Evolutionary conservation across 1,139 yeast species (phyloP).

Genomic region (Debaryomyces sp.): DNA sequence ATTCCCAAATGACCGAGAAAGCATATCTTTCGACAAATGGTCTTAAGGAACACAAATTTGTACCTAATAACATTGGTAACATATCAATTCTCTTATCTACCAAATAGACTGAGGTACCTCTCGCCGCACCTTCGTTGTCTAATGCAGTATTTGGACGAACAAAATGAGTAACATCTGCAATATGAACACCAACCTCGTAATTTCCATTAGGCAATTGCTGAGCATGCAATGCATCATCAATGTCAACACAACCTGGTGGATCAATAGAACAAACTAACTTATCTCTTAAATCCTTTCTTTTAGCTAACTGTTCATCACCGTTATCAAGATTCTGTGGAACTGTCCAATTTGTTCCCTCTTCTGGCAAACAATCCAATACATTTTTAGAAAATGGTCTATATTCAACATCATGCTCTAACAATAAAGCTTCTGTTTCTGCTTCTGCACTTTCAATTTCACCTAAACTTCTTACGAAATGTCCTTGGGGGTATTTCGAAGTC

Average conservation of each 20-base stretch:
- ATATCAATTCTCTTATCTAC: constrained; percentile 99
- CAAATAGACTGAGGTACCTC: constrained; percentile 96
- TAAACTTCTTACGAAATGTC: constrained; percentile 87
- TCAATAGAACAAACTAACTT: constrained; percentile 92
- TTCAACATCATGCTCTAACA: constrained; percentile 94
- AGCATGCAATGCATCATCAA: constrained; percentile 98
- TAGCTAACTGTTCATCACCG: constrained; percentile 61
- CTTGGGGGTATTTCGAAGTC: constrained; percentile 84
- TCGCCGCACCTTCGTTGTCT: constrained; percentile 93
- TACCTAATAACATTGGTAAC: constrained; percentile 95
- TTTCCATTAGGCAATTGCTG: constrained; percentile 83
- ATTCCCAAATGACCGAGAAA: constrained; percentile 94
- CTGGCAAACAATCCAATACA: constrained; percentile 89
- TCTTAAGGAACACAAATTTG: constrained; percentile 91
- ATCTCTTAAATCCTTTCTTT: constrained; percentile 84
- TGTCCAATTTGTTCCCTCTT: constrained; percentile 91
- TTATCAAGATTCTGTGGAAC: constrained; percentile 69
- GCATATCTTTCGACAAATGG: constrained; percentile 97
- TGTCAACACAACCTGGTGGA: constrained; percentile 98
- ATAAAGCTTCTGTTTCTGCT: constrained; percentile 95
- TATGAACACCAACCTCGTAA: constrained; percentile 97
- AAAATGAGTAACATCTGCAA: constrained; percentile 98
- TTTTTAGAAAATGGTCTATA: constrained; percentile 93
- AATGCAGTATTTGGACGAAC: constrained; percentile 91
- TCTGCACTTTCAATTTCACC: constrained; percentile 91